Evolutionary conservation across 495 filamentous ascomycete genomes (phyloP).

Genomic region (Penicillium arizonense): DNA sequence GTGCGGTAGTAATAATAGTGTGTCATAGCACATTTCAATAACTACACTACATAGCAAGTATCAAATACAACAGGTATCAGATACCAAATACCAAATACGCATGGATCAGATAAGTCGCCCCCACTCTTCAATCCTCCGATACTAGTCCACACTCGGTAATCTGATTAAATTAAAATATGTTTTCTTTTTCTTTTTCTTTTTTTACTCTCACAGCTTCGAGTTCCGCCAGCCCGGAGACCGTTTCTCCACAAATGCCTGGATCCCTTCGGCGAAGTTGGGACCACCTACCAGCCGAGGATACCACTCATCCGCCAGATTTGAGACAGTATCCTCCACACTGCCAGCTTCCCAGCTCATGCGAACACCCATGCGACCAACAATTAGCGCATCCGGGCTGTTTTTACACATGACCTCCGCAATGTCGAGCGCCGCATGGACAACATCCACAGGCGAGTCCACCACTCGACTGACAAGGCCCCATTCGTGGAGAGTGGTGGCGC

Average conservation of each 20-base stretch:
- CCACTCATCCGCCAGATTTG: slow-evolving; percentile 54
- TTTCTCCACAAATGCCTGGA: slow-evolving; percentile 78
- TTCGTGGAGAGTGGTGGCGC: slow-evolving; percentile 53
- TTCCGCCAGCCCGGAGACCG: slow-evolving; percentile 68
- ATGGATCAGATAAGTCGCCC: slow-evolving; percentile 3
- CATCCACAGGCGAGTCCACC: slow-evolving; percentile 27
- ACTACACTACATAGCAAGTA: no score
- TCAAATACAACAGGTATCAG: no score
- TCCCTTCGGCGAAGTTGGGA: slow-evolving; percentile 75
- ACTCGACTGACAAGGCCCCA: slow-evolving; percentile 63
- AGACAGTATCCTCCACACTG: slow-evolving; percentile 62
- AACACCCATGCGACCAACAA: slow-evolving; percentile 64
- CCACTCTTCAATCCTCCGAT: no score
- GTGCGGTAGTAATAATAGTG: no score
- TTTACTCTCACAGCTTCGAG: slow-evolving; percentile 60
- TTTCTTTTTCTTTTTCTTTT: background rate
- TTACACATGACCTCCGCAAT: slow-evolving; percentile 23
- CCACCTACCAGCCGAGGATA: slow-evolving; percentile 60
- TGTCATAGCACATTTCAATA: no score
- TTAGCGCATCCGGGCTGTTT: slow-evolving; percentile 69
- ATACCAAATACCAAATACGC: no score
- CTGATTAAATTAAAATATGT: slow-evolving; percentile 1
- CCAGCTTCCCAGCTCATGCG: slow-evolving; percentile 65
- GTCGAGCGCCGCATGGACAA: slow-evolving; percentile 17
- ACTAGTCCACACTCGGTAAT: background rate